Evolutionary conservation across 768 basidiomycete genomes (phyloP), one percentile per base, ranked within the genome.

Genomic region (Kwoniella dejecticola): DNA sequence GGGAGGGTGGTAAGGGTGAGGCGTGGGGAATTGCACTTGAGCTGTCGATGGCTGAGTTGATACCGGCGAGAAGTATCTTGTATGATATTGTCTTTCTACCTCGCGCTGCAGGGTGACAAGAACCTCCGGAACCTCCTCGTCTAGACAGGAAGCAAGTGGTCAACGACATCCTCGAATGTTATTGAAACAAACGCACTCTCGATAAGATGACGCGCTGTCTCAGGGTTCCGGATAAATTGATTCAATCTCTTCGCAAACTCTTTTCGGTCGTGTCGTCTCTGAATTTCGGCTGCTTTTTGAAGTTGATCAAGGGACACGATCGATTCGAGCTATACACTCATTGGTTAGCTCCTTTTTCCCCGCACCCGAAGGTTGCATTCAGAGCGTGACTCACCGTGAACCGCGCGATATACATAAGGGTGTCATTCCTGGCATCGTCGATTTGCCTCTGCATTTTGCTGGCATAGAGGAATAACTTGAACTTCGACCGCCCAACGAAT

Each of bases 371-470:
- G 7, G 15, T 36, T 7, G 15, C 15, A 15, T 7, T 7, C 33
- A 15, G 33, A 36, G 15, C 15, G 33, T 17, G 21, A 30, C 55
- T 46, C 15, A 56, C 55, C 42, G 55, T 31, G 19, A 56, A 56
- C 12, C 55, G 55, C 17, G 42, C 44, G 29, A 56, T 56, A 24
- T 45, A 56, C 55, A 45, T 45, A 12, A 56, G 30, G 12, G 55
- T 56, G 27, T 56, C 55, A 44, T 56, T 56, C 11, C 55, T 42
- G 3, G 55, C 55, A 21, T 45, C 41, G 19, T 46, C 55, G 12
- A 56, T 45, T 24, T 56, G 55, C 41, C 41, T 45, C 44, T 56
- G 55, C 55, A 56, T 56, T 26, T 46, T 45, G 19, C 44, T 30
- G 2, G 55, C 55, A 31, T 56, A 56, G 10, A 56, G 26, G 10